phyloP scores from a whole-genome alignment of 2,329 filamentous ascomycete species.

The Neoscytalidium dimidiatum region DNA sequence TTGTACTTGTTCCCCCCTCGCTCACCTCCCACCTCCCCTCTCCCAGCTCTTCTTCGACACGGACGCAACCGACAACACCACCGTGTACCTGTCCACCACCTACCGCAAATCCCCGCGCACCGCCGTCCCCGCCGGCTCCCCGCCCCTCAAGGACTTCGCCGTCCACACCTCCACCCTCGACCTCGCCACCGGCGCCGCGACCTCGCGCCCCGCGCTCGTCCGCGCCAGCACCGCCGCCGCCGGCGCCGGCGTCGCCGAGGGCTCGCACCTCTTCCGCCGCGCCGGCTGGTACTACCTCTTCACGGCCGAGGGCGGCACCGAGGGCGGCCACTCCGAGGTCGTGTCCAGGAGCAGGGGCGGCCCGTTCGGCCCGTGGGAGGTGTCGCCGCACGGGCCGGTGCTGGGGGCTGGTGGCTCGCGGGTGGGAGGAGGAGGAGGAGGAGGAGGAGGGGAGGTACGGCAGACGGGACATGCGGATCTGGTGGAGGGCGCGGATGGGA shows the following conservation, averaged over 20 bases:
- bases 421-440: slow-evolving; percentile 24
- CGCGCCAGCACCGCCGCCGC: slow-evolving; percentile 31
- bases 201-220: background rate
- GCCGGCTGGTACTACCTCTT: slow-evolving; percentile 40
- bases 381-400: slow-evolving; percentile 52
- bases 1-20: no score
- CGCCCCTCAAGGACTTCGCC: slow-evolving; percentile 46
- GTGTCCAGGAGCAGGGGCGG: slow-evolving; percentile 43
- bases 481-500: slow-evolving; percentile 47
- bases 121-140: slow-evolving; percentile 18
- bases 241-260: slow-evolving; percentile 48
- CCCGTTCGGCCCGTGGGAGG: slow-evolving; percentile 61
- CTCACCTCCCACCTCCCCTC: no score
- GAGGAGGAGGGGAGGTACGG: slow-evolving; percentile 54
- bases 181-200: slow-evolving; percentile 39
- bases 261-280: slow-evolving; percentile 38
- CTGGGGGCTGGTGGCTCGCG: slow-evolving; percentile 48
- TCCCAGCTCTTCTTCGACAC: slow-evolving; percentile 54
- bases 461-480: slow-evolving; percentile 47
- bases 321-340: slow-evolving; percentile 58
- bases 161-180: slow-evolving; percentile 52
- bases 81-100: slow-evolving; percentile 51
- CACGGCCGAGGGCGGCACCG: slow-evolving; percentile 52
- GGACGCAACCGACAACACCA: no score
- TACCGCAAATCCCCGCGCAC: slow-evolving; percentile 31